phyloP scores from a whole-genome alignment of 1,284 basidiomycete genomes.

The Fomitopsis schrenkii region DNA sequence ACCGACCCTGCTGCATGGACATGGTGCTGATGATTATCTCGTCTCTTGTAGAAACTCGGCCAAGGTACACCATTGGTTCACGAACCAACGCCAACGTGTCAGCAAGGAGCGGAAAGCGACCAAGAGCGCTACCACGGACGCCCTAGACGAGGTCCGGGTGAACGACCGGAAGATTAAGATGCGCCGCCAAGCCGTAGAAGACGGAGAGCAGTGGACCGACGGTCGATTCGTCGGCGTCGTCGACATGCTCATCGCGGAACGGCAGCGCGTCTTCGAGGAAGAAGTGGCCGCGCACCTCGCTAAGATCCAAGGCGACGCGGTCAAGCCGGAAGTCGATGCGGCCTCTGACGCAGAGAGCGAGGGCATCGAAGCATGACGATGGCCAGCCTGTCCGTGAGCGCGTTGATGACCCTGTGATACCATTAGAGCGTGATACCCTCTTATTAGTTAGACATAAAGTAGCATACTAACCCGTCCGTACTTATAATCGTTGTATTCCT shows the following conservation, averaged over 20 bases:
- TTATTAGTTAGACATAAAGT: no score
- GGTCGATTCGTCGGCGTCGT: neutral
- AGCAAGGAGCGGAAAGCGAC: neutral
- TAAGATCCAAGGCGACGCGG: neutral
- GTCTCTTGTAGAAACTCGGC: neutral
- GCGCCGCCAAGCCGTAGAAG: neutral
- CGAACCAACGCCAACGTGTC: slow-evolving; percentile 1
- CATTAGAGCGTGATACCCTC: no score
- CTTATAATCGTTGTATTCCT: no score
- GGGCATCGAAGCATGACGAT: neutral
- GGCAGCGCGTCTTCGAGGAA: neutral
- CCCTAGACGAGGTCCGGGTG: neutral
- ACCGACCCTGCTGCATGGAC: neutral
- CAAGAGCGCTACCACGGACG: neutral
- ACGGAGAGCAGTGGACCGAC: neutral
- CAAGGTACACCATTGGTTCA: slow-evolving; percentile 1
- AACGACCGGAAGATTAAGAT: neutral
- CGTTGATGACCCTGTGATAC: no score
- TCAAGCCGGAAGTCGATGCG: neutral
- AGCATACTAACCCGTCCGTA: no score
- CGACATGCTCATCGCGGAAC: neutral
- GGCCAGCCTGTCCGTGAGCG: no score
- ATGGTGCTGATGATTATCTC: neutral
- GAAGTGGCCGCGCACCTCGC: neutral
- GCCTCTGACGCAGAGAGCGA: neutral